phyloP scores from a whole-genome alignment of 2,329 filamentous ascomycete species.

The Cytospora piceae region DNA sequence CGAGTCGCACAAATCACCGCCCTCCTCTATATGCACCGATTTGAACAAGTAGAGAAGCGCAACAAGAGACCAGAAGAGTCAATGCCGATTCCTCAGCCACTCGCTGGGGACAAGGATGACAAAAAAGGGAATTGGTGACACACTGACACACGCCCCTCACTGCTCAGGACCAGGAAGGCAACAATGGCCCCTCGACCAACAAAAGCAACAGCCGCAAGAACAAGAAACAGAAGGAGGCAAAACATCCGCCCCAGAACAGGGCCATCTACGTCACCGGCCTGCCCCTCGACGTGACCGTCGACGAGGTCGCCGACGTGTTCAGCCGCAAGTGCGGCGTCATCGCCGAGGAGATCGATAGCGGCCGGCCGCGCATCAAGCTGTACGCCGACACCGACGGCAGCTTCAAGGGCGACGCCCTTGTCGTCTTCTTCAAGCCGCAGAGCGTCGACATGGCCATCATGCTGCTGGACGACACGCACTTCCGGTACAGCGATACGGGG shows the following conservation, averaged over 20 bases:
- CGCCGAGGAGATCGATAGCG: conserved; percentile 89
- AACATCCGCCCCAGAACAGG: conserved; percentile 68
- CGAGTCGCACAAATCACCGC: conserved; percentile 10
- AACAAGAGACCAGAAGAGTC: conserved; percentile 2
- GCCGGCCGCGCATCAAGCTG: conserved; percentile 87
- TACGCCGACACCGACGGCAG: conserved; percentile 80
- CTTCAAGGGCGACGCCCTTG: conserved; percentile 91
- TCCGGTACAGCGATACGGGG: conserved; percentile 64
- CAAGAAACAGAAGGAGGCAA: conserved; percentile 47
- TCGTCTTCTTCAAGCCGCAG: conserved; percentile 94
- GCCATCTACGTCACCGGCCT: conserved; percentile 91
- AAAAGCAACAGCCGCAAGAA: conserved; percentile 34
- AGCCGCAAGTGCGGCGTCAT: conserved; percentile 85
- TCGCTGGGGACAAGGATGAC: conserved; percentile 4
- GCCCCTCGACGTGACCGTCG: conserved; percentile 74
- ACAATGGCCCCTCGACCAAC: conserved; percentile 34
- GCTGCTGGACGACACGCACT: conserved; percentile 80
- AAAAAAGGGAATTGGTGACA: conserved; percentile 23
- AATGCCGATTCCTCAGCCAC: conserved; percentile 13
- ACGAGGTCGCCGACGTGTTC: conserved; percentile 84
- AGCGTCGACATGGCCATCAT: conserved; percentile 86
- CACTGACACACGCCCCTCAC: conserved; percentile 30
- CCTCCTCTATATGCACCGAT: not conserved
- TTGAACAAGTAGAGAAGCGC: conserved; percentile 14
- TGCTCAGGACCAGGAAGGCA: conserved; percentile 36